A percentile compares a stretch with the other conserved stretches of the same genome.
phyloP scores from a whole-genome alignment of 2,329 filamentous ascomycete species.

The Zymoseptoria tritici region DNA sequence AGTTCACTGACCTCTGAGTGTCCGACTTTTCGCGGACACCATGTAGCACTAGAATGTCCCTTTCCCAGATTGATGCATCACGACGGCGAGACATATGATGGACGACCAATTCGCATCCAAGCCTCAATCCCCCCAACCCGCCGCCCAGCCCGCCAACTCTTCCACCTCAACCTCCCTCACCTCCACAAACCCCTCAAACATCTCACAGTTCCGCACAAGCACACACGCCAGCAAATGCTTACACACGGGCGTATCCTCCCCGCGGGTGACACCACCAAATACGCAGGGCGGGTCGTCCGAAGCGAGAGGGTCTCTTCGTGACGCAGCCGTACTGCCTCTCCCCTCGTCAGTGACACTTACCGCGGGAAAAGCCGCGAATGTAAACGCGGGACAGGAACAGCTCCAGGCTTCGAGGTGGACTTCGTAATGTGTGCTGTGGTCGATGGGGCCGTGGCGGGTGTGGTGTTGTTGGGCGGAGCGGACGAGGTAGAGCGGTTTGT shows the following conservation, averaged over 20 bases:
- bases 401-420: slow-evolving; percentile 74
- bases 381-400: slow-evolving; percentile 82
- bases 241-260: slow-evolving; percentile 52
- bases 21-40: background rate
- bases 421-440: slow-evolving; percentile 56
- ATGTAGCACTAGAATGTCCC: slow-evolving; percentile 27
- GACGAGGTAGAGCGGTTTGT: slow-evolving; percentile 49
- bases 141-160: slow-evolving; percentile 66
- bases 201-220: slow-evolving; percentile 58
- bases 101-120: no score
- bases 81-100: no score
- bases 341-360: background rate
- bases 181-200: slow-evolving; percentile 52
- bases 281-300: slow-evolving; percentile 4
- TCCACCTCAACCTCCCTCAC: slow-evolving; percentile 50
- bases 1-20: background rate
- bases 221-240: slow-evolving; percentile 87
- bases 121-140: slow-evolving; percentile 34
- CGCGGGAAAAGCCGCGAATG: slow-evolving; percentile 58
- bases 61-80: slow-evolving; percentile 31
- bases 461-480: slow-evolving; percentile 46
- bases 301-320: background rate
- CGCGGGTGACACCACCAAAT: slow-evolving; percentile 45
- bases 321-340: background rate
- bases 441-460: slow-evolving; percentile 20